Evolutionary conservation across 495 filamentous ascomycete genomes (phyloP), one percentile per base, ranked within the genome.

Genomic region (Aspergillus asperescens): DNA sequence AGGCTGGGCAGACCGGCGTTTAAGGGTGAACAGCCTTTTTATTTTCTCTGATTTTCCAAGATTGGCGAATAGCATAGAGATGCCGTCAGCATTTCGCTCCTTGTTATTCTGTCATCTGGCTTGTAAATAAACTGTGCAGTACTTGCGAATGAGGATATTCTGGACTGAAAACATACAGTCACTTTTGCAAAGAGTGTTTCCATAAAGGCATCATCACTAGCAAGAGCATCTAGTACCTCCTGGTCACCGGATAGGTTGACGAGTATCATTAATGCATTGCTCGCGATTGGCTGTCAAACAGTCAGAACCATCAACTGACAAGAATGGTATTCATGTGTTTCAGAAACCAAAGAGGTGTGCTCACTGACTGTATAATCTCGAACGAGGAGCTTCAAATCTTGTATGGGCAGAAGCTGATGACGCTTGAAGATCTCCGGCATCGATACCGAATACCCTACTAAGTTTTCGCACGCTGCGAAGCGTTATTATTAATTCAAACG

Each of bases 41-140:
- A 96, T 69, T 6, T 75, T 76, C 52, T 89, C 80, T 50, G 79
- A 85, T 71, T 97, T 96, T 44, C 82, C 77, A 38, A 97, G 76
- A 58, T 98, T 98, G 62, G 93, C 90, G 23, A 98, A 76, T 10
- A 98, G 81, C 90, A 96, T 97, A 24, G 87, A 80, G 15, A 93
- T 68, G 31, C 90, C 80, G 61, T 96, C 87, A 35, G 89, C 90
- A 66, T 90, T 92, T 38, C 82, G 70, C 58, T 86, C 83, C 53
- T 83, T 80, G 28, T 67, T 35, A 54, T 78, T 80, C 83, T 87
- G 46, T 4, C 22, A 12, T 7, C 42, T 49, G 23, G 32, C 7
- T 20, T 31, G 16, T 54, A 13, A 46, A 42, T 23, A 46, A 29
- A 22, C 3, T 22, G 38, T 42, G 19, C 19, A 22, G 39, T 40